phyloP scores from a whole-genome alignment of 495 filamentous ascomycete genomes.

The Xylaria telfairii region DNA sequence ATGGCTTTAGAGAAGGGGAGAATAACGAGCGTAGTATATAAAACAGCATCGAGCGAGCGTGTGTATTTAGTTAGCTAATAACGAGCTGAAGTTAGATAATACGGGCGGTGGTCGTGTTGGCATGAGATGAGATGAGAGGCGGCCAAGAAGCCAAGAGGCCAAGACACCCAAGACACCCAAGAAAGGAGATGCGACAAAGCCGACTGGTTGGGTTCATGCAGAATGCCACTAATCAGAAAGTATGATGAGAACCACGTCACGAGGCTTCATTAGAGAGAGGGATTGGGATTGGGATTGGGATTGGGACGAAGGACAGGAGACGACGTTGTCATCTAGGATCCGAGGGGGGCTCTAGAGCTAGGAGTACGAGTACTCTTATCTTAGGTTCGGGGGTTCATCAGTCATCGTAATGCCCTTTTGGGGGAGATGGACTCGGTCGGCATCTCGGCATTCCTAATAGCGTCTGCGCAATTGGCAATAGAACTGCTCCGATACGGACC shows the following conservation, averaged over 20 bases:
- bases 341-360: neutral
- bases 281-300: too few relatives aligned
- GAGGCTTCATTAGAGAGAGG: neutral
- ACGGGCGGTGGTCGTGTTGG: neutral
- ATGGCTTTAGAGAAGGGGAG: neutral
- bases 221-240: neutral
- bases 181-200: neutral
- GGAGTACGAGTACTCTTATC: constrained; percentile 3
- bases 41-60: constrained; percentile 1
- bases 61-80: neutral
- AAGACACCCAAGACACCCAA: too few relatives aligned
- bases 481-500: constrained; percentile 5
- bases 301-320: neutral
- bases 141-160: constrained; percentile 1
- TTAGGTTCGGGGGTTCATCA: neutral
- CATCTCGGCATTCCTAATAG: constrained; percentile 3
- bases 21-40: constrained; percentile 10
- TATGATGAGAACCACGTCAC: neutral
- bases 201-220: neutral
- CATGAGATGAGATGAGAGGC: neutral
- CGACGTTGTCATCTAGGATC: neutral
- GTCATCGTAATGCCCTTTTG: neutral
- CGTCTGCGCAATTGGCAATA: neutral
- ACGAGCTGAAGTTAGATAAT: neutral
- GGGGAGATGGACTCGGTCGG: constrained; percentile 5